Percentiles rank a stretch among this genome's conserved stretches.
phyloP scores from a whole-genome alignment of 129 eudicot genomes.

The Centella asiatica region DNA sequence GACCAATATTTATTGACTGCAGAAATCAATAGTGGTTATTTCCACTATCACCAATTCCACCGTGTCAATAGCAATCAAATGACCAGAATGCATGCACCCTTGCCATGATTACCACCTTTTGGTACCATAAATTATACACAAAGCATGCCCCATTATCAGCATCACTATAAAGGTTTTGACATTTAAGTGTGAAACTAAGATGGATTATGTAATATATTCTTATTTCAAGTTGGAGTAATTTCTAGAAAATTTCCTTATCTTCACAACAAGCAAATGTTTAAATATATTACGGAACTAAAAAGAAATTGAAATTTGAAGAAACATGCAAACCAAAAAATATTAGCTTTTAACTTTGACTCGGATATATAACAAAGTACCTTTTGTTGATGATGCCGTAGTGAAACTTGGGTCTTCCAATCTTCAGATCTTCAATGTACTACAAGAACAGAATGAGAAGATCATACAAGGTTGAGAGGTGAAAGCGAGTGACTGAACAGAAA shows the following conservation, averaged over 20 bases:
- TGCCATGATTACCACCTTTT: not conserved
- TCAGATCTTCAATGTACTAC: constrained; percentile 76
- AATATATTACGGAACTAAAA: not conserved
- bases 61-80: not conserved
- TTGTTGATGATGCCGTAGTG: constrained; percentile 91
- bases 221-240: no score
- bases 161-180: no score
- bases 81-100: not conserved
- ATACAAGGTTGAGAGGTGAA: constrained; percentile 2
- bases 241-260: no score
- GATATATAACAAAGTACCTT: constrained; percentile 33
- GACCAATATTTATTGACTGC: no score
- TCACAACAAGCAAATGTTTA: not conserved
- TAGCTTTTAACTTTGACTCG: no score
- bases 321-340: not conserved
- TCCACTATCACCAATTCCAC: not conserved
- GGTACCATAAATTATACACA: not conserved
- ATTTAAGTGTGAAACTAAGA: not conserved
- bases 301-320: not conserved
- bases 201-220: not conserved
- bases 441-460: constrained; percentile 17
- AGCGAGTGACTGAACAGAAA: not conserved
- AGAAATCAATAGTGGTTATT: not conserved
- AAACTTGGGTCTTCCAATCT: constrained; percentile 64
- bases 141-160: not conserved